phyloP scores from a whole-genome alignment of 352 stramenopile species.

The Phytopythium boreale region DNA sequence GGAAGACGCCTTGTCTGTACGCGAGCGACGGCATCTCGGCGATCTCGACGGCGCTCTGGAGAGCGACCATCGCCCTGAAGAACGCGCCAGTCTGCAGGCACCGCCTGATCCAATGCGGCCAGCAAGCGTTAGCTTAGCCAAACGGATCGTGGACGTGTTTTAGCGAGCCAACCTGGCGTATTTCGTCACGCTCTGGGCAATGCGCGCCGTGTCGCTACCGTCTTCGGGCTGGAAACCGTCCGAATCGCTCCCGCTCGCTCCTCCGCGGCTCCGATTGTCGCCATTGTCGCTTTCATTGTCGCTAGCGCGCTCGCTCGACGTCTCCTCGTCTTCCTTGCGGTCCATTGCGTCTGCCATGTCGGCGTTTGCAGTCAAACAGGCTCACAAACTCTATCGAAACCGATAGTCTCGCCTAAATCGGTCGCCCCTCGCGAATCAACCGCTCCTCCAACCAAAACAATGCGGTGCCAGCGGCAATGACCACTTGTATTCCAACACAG shows the following conservation, averaged over 20 bases:
- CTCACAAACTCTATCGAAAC: neutral
- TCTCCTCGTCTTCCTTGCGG: neutral
- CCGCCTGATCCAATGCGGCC: slow-evolving; percentile 17
- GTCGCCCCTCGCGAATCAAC: neutral
- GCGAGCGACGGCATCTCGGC: slow-evolving; percentile 18
- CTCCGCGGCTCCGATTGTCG: neutral
- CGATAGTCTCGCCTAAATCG: neutral
- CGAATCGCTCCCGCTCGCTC: neutral
- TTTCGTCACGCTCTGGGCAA: slow-evolving; percentile 16
- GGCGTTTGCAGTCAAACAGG: neutral
- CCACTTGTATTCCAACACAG: too few species aligned
- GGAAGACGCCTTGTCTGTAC: slow-evolving; percentile 32
- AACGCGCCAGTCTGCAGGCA: slow-evolving; percentile 42
- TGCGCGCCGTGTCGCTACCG: slow-evolving; percentile 14
- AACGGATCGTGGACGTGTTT: neutral
- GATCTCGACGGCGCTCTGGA: slow-evolving; percentile 43
- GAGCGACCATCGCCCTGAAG: slow-evolving; percentile 33
- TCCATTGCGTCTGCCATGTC: neutral
- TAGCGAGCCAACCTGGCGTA: slow-evolving; percentile 18
- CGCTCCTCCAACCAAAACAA: neutral
- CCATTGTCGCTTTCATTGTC: neutral
- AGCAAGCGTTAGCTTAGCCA: neutral
- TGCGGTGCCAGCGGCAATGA: too few species aligned
- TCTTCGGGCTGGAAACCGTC: neutral
- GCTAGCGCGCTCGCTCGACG: neutral